Conservation (phyloP, 352 stramenopile genomes). For the Globisporangium radiosum region DNA sequence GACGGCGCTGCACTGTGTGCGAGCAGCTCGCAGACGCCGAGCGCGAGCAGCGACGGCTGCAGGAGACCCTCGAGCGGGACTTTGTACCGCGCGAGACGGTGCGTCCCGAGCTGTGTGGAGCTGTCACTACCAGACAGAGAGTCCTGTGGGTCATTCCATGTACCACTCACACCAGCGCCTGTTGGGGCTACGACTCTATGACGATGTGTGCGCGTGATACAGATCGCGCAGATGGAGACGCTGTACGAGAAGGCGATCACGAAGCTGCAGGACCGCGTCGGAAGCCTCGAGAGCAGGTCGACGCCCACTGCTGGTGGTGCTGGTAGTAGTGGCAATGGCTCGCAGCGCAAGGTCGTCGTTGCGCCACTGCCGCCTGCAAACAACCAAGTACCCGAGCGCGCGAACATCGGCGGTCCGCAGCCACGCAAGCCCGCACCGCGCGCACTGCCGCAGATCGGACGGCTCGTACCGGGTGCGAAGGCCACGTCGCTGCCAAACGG, state of each 20-base stretch:
- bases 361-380: conserved; percentile 2
- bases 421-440: not conserved
- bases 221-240: conserved; percentile 72
- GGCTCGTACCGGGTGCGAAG: conserved; percentile 47
- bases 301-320: not conserved
- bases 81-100: conserved; percentile 50
- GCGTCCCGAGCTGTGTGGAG: not conserved
- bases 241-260: conserved; percentile 64
- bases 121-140: not conserved
- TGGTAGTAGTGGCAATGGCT: not conserved
- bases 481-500: conserved; percentile 10
- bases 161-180: not conserved
- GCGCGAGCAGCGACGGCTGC: conserved; percentile 21
- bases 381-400: conserved; percentile 16
- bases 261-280: conserved; percentile 64
- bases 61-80: conserved; percentile 41
- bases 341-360: conserved; percentile 21
- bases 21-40: conserved; percentile 28
- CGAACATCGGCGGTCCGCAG: conserved; percentile 9
- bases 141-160: not conserved
- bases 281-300: conserved; percentile 42
- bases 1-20: too few species aligned
- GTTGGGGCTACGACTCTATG: not conserved
- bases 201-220: not conserved
- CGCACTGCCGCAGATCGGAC: conserved; percentile 31